Conservation (phyloP, 2,329 filamentous ascomycete species). For the Pseudogymnoascus sp. region DNA sequence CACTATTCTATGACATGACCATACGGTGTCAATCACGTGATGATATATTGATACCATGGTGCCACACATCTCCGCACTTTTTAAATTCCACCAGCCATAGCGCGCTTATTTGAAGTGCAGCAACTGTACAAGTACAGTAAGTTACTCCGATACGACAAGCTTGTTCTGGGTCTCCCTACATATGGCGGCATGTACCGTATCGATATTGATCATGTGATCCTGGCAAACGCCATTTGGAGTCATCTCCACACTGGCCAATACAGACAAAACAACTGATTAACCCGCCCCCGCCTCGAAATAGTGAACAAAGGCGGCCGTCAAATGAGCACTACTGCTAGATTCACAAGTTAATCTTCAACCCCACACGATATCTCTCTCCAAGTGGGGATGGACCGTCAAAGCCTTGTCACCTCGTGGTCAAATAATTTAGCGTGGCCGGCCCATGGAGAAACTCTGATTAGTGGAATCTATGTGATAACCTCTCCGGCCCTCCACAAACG, state of each 20-base stretch:
- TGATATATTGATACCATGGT: not conserved
- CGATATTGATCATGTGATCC: slow-evolving; percentile 8
- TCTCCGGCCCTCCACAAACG: not conserved
- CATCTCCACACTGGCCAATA: slow-evolving; percentile 2
- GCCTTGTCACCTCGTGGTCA: not conserved
- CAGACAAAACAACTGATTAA: not conserved
- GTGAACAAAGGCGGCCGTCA: not conserved
- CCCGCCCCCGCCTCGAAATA: not conserved
- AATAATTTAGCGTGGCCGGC: not conserved
- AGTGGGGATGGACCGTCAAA: not conserved
- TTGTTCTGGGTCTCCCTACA: not conserved
- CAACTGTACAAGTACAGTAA: not conserved
- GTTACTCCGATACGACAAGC: not conserved
- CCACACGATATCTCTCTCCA: slow-evolving; percentile 3
- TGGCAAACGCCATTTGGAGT: not conserved
- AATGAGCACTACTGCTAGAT: not conserved
- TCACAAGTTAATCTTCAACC: not conserved
- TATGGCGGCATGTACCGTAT: not conserved
- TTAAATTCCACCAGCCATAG: slow-evolving; percentile 7
- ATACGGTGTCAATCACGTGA: not conserved
- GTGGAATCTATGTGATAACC: slow-evolving; percentile 5
- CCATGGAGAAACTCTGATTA: slow-evolving; percentile 1
- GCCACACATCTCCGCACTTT: slow-evolving; percentile 2
- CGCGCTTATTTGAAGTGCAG: slow-evolving; percentile 1
- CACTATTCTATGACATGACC: not conserved